Base-by-base conservation (phyloP, 768 basidiomycete species). In the Galerina sulciceps region DNA sequence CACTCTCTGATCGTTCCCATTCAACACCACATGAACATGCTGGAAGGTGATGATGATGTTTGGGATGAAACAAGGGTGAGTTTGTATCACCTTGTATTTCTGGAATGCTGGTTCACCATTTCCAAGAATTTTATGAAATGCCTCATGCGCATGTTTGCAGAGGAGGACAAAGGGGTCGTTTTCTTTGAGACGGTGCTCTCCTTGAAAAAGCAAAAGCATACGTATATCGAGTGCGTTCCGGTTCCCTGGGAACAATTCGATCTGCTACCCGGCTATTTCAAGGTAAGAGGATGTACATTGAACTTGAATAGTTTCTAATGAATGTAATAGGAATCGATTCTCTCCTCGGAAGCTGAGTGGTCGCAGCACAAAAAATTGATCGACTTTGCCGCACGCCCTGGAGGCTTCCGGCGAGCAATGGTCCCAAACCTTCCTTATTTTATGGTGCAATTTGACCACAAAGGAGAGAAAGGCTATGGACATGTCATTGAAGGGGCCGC, bases 361-460 rank as follows among this genome's bases (percentile, higher is more conserved):
- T 95, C 96, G 6, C 94, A 97, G 67, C 96, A 99, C 77, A 95
- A 93, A 71, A 98, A 98, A 69, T 77, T 98, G 51, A 98, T 99
- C 64, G 93, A 96, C 73, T 99, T 99, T 71, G 85, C 92, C 2
- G 77, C 86, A 9, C 81, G 94, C 4, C 92, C 94, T 1, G 96
- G 96, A 15, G 96, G 96, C 3, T 99, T 99, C 79, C 82, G 96
- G 41, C 85, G 96, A 0, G 88, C 93, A 22, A 92, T 99, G 90
- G 96, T 99, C 10, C 88, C 96, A 2, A 97, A 98, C 67, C 76
- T 99, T 31, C 97, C 97, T 1, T 99, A 99, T 74, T 99, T 99
- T 68, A 96, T 96, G 93, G 92, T 99, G 6, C 95, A 96, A 66
- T 99, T 96, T 73, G 97, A 99, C 74, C 82, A 99, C 74, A 98